Percentiles rank a stretch among this genome's conserved stretches.
Evolutionary conservation across 2,329 filamentous ascomycete species (phyloP).

Genomic region (Fonsecaea monophora): DNA sequence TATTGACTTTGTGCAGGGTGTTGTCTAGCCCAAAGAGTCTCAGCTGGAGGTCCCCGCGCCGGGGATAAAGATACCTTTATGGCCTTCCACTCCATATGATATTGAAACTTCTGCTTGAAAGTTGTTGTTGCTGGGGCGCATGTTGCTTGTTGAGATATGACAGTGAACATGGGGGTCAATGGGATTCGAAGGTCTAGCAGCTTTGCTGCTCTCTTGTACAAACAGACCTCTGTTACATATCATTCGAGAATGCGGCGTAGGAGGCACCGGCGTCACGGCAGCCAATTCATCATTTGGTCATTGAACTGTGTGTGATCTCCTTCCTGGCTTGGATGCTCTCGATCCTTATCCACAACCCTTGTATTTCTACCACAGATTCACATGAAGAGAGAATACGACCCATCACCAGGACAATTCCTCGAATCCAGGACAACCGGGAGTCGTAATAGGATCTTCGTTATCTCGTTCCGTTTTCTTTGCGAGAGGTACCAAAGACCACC

Average conservation of each 20-base stretch:
- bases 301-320: not conserved
- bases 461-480: not conserved
- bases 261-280: not conserved
- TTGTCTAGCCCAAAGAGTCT: not conserved
- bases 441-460: not conserved
- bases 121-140: not conserved
- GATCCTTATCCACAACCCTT: not conserved
- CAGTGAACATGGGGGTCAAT: not conserved
- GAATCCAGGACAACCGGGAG: not conserved
- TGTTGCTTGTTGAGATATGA: not conserved
- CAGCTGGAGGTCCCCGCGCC: not conserved
- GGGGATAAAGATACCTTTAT: not conserved
- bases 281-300: not conserved
- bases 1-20: not conserved
- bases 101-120: not conserved
- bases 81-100: not conserved
- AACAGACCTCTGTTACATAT: not conserved
- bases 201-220: not conserved
- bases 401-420: not conserved
- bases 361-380: not conserved
- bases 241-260: not conserved
- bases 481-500: not conserved
- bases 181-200: not conserved
- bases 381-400: not conserved
- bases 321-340: not conserved